Base-by-base conservation (phyloP, 169 alveolate species). In the Cryptosporidium muris region DNA sequence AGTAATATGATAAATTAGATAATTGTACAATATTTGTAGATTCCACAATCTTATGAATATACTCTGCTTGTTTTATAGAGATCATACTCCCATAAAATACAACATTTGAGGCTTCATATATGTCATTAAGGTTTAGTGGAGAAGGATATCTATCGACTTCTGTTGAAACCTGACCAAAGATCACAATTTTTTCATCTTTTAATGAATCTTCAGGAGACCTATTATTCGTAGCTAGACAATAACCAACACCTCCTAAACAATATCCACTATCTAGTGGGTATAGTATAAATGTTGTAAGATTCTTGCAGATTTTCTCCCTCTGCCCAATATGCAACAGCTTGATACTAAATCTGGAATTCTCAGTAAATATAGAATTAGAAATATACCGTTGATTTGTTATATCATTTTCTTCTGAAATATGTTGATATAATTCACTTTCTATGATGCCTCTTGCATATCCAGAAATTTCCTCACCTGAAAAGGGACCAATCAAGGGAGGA, bases 121-220 rank as follows among this genome's bases (percentile, higher is more conserved):
- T 25, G 37, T 74, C 85, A 74, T 51, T 64, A 12, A 74, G 68
- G 48, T 45, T 58, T 4, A 74, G 63, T 47, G 85, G 67, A 74
- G 85, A 66, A 58, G 85, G 85, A 36, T 74, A 74, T 48, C 85
- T 74, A 12, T 74, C 85, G 11, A 74, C 38, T 74, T 74, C 85
- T 37, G 49, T 43, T 6, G 85, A 74, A 12, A 45, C 16, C 45
- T 66, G 85, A 1, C 85, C 85, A 34, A 74, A 45, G 6, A 74
- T 74, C 45, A 68, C 45, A 36, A 74, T 49, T 36, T 60, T 74
- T 42, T 53, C 67, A 2, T 2, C 25, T 4, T 43, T n/a, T 48
- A 58, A 58, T 58, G 54, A 14, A 8, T 36, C 8, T 43, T 74
- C 58, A 60, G 60, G 60, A 16, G 54, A 66, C 11, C 54, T 47